These are phyloP conservation scores for Hymenoscyphus fraxineus DNA, from an alignment of 2,329 filamentous ascomycete genomes.

Conservation along the genomic window DNA sequence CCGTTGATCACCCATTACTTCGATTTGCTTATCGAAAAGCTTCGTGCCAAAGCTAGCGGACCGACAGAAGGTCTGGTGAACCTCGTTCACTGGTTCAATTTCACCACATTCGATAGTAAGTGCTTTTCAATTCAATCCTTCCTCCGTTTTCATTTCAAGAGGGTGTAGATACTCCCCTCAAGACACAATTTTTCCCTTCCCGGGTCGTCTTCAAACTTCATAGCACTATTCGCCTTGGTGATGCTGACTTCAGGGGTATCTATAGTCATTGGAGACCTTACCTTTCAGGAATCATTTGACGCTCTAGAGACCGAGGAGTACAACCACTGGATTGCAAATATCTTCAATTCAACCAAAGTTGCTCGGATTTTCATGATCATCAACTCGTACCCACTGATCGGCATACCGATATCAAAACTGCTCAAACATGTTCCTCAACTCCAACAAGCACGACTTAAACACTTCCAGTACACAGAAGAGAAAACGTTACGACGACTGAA, in stretches of 20 bases:
- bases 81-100: slow-evolving; percentile 15
- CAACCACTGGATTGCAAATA: slow-evolving; percentile 29
- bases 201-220: neutral
- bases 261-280: slow-evolving; percentile 37
- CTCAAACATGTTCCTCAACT: slow-evolving; percentile 5
- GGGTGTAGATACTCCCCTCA: too few species aligned
- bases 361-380: slow-evolving; percentile 16
- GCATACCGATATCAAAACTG: slow-evolving; percentile 9
- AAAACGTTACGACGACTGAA: slow-evolving; percentile 13
- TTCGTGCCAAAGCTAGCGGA: slow-evolving; percentile 6
- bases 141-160: neutral
- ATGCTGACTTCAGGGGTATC: slow-evolving; percentile 9
- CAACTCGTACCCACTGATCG: slow-evolving; percentile 17
- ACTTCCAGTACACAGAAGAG: slow-evolving; percentile 21
- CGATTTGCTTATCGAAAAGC: slow-evolving; percentile 8
- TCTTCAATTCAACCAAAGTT: slow-evolving; percentile 26
- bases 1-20: slow-evolving; percentile 20
- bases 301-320: slow-evolving; percentile 30
- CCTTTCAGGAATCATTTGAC: slow-evolving; percentile 41
- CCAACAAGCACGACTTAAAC: slow-evolving; percentile 15
- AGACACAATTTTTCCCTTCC: neutral
- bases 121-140: neutral
- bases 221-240: slow-evolving; percentile 33
- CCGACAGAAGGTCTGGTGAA: slow-evolving; percentile 3
- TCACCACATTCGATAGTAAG: slow-evolving; percentile 15